phyloP scores from a whole-genome alignment of 106 monocot genomes.

The Allium cepa region DNA sequence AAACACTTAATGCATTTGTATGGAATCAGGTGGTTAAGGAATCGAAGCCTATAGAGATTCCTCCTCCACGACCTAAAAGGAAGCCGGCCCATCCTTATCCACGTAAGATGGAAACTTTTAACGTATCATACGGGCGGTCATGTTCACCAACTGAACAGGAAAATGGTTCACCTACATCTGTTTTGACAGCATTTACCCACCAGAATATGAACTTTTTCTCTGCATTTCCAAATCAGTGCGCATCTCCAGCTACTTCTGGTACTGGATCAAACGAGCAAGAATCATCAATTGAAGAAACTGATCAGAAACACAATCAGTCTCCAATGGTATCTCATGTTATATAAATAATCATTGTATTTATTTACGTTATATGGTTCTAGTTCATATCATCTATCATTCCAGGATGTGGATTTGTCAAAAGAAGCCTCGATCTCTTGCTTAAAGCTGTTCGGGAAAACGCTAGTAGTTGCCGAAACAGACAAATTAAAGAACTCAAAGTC shows the following conservation, averaged over 20 bases:
- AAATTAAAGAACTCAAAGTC: neutral
- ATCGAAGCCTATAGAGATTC: constrained; percentile 58
- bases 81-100: constrained; percentile 83
- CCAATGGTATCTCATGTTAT: constrained; percentile 1
- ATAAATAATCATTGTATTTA: too few relatives aligned
- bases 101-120: constrained; percentile 42
- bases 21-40: constrained; percentile 41
- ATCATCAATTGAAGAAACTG: constrained; percentile 12
- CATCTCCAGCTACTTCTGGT: constrained; percentile 38
- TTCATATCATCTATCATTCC: neutral
- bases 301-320: neutral
- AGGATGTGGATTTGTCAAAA: constrained; percentile 21
- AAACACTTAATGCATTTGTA: neutral
- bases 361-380: neutral
- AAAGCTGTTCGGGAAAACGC: constrained; percentile 74
- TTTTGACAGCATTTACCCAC: constrained; percentile 39
- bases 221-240: constrained; percentile 13
- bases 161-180: constrained; percentile 65
- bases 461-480: constrained; percentile 21
- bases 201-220: constrained; percentile 13
- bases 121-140: constrained; percentile 17
- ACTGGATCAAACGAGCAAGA: constrained; percentile 26
- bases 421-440: constrained; percentile 22
- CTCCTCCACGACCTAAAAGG: constrained; percentile 86
- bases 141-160: constrained; percentile 33